A percentile compares a stretch with the other conserved stretches of the same genome.
phyloP scores from a whole-genome alignment of 208 protist species.

The Leishmania guyanensis region DNA sequence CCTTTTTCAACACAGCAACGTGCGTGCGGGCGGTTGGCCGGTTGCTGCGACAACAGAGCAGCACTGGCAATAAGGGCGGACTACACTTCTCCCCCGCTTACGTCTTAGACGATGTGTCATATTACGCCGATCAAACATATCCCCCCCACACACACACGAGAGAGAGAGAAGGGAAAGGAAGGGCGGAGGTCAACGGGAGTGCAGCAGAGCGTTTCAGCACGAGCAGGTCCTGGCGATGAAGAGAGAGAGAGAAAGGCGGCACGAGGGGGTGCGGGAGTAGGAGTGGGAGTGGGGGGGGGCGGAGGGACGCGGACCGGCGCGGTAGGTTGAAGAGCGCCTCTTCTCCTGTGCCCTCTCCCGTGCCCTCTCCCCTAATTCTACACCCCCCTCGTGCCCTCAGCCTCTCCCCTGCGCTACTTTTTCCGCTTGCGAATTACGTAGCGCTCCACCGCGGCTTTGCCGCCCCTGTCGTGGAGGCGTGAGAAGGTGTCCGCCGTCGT shows the following conservation, averaged over 20 bases:
- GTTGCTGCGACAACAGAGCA: not conserved
- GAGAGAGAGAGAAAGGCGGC: not conserved
- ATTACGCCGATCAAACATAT: not conserved
- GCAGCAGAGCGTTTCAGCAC: not conserved
- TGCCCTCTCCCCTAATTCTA: not conserved
- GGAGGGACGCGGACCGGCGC: not conserved
- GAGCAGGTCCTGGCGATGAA: not conserved
- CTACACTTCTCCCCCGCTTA: not conserved
- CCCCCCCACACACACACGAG: not conserved
- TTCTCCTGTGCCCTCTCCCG: not conserved
- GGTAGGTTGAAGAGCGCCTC: too few species aligned
- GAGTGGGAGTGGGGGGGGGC: not conserved
- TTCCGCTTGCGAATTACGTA: slow-evolving; percentile 70
- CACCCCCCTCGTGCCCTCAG: not conserved
- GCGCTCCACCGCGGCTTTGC: slow-evolving; percentile 80
- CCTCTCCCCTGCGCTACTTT: not conserved
- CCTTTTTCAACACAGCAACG: not conserved
- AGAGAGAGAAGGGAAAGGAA: too few species aligned
- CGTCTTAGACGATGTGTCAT: not conserved
- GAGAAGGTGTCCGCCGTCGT: slow-evolving; percentile 77
- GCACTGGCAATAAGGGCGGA: not conserved
- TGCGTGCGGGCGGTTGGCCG: not conserved
- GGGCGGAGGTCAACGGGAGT: not conserved
- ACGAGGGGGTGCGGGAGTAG: not conserved
- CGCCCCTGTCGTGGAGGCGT: slow-evolving; percentile 66